Percentiles rank a stretch among this genome's conserved stretches.
Evolutionary conservation across 495 filamentous ascomycete species (phyloP).

Genomic region (Penicillium waksmanii): DNA sequence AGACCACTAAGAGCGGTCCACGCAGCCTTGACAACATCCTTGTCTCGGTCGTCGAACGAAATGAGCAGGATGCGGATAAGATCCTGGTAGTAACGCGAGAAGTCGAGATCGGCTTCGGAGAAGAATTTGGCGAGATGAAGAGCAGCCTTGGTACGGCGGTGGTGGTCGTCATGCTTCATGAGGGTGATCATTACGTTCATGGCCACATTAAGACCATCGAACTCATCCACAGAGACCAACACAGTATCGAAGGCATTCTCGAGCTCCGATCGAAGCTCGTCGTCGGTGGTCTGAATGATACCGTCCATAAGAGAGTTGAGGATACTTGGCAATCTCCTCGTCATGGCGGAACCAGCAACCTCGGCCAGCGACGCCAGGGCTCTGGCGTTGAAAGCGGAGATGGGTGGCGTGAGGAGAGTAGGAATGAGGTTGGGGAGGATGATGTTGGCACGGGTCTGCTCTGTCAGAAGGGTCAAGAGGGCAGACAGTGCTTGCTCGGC

Average conservation of each 20-base stretch:
- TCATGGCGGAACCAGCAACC: conserved; percentile 88
- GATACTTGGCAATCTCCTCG: conserved; percentile 82
- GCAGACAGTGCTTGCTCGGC: conserved; percentile 92
- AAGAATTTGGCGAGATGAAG: conserved; percentile 89
- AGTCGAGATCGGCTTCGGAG: conserved; percentile 76
- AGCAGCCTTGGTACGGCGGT: conserved; percentile 74
- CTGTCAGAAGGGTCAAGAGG: conserved; percentile 88
- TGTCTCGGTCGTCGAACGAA: conserved; percentile 86
- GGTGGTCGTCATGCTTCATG: conserved; percentile 91
- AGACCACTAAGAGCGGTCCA: conserved; percentile 89
- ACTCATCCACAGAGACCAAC: conserved; percentile 91
- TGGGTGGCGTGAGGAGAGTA: conserved; percentile 85
- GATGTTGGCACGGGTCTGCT: conserved; percentile 90
- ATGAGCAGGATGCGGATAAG: conserved; percentile 86
- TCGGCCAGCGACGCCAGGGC: conserved; percentile 90
- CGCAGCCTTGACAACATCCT: conserved; percentile 84
- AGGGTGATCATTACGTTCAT: conserved; percentile 91
- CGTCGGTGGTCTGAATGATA: conserved; percentile 77
- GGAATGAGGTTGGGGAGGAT: conserved; percentile 96
- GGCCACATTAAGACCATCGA: conserved; percentile 88
- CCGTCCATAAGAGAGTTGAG: conserved; percentile 93
- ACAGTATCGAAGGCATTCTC: conserved; percentile 82
- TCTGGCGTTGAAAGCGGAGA: conserved; percentile 90
- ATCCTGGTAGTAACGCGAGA: conserved; percentile 91
- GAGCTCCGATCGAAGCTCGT: conserved; percentile 73